Evolutionary conservation across 164 flowering plant species (phyloP).

Genomic region (Macadamia integrifolia): DNA sequence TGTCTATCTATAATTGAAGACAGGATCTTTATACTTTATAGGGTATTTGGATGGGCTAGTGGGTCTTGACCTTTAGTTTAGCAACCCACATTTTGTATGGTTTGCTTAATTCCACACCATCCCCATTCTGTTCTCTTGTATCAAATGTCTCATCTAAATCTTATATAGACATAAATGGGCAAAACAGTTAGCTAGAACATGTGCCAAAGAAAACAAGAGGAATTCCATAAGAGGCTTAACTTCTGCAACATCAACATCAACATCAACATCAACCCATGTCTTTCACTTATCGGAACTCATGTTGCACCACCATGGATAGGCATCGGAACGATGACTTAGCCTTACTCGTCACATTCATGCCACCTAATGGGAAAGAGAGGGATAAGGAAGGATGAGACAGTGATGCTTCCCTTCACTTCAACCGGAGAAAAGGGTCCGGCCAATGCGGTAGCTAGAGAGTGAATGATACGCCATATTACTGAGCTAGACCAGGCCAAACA

Average conservation of each 20-base stretch:
- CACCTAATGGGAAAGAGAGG: conserved; percentile 38
- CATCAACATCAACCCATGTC: conserved; percentile 3
- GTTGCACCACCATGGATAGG: conserved; percentile 3
- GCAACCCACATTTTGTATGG: conserved; percentile 5
- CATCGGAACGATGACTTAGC: neutral
- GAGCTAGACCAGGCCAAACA: conserved; percentile 7
- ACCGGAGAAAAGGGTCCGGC: neutral
- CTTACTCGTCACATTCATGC: conserved; percentile 27
- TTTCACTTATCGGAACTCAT: conserved; percentile 23
- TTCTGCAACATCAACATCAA: conserved; percentile 6
- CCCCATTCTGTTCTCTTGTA: conserved; percentile 13
- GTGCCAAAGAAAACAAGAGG: conserved; percentile 6
- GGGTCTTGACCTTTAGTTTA: neutral
- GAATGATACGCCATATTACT: conserved; percentile 6
- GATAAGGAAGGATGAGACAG: conserved; percentile 36
- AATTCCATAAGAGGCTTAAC: conserved; percentile 3
- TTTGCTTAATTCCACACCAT: conserved; percentile 12
- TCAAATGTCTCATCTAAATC: conserved; percentile 7
- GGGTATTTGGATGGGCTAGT: no score
- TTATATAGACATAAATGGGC: neutral
- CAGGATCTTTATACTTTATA: no score
- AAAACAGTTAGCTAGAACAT: conserved; percentile 3
- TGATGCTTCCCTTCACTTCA: conserved; percentile 16
- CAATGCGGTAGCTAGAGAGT: conserved; percentile 13
- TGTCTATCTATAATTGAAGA: no score